Evolutionary conservation across 176 grass and related monocot genomes (phyloP).

Genomic region (Phoenix roebelenii): DNA sequence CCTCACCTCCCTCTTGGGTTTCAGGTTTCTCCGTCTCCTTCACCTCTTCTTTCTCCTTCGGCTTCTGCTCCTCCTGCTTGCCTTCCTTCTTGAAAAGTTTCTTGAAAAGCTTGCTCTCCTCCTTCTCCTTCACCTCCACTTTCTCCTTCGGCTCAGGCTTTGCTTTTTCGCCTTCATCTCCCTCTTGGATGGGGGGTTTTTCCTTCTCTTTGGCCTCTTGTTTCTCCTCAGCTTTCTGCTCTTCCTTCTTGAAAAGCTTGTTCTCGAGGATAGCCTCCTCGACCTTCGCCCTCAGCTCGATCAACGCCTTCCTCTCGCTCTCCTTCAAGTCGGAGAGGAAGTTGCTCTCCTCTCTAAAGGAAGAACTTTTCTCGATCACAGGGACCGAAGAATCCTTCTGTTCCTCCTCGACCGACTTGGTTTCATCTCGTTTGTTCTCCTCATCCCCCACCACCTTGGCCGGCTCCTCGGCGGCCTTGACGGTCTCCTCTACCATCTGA

Average conservation of each 20-base stretch:
- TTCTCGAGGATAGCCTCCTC: constrained; percentile 60
- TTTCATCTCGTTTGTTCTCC: background rate
- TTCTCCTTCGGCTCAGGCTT: background rate
- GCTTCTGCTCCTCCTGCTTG: background rate
- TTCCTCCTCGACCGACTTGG: background rate
- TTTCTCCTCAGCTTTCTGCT: constrained; percentile 5
- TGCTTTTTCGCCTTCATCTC: background rate
- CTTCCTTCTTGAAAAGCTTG: constrained; percentile 30
- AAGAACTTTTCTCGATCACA: constrained; percentile 39
- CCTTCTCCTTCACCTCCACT: background rate
- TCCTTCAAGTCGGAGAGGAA: constrained; percentile 74
- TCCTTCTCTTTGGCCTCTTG: background rate
- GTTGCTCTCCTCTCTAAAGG: constrained; percentile 93
- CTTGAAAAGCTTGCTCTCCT: background rate
- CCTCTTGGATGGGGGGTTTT: background rate
- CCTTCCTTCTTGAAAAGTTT: background rate
- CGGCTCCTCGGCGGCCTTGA: constrained; percentile 17
- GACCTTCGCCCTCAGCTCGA: constrained; percentile 55
- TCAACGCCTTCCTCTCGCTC: constrained; percentile 58
- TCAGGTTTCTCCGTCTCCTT: background rate
- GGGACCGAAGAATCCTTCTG: constrained; percentile 6
- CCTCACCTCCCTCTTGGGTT: background rate
- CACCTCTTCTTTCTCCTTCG: background rate
- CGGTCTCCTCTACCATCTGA: too few species aligned
- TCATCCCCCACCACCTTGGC: constrained; percentile 23